Evolutionary conservation across 352 stramenopile genomes (phyloP).

Genomic region (Phytophthora kernoviae): DNA sequence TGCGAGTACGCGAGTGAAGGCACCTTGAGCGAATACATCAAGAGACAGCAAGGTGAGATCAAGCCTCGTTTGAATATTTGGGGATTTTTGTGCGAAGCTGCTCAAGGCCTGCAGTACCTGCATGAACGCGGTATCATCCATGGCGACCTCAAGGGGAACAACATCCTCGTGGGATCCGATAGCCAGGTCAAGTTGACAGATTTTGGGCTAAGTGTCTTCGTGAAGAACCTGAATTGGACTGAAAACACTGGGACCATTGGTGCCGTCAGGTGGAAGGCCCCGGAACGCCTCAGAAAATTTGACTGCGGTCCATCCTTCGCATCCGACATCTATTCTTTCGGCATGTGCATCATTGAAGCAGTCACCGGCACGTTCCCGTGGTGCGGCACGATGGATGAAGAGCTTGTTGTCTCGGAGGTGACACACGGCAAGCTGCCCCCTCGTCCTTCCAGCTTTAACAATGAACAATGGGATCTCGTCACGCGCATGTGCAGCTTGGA

Average conservation of each 20-base stretch:
- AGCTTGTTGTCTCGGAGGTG: constrained; percentile 24
- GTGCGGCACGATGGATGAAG: constrained; percentile 29
- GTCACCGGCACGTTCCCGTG: constrained; percentile 36
- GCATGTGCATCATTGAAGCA: constrained; percentile 44
- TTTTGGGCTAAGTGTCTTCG: constrained; percentile 35
- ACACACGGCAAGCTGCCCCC: constrained; percentile 23
- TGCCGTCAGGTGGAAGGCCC: constrained; percentile 40
- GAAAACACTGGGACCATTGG: constrained; percentile 10
- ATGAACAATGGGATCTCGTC: constrained; percentile 35
- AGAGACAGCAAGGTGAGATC: constrained; percentile 8
- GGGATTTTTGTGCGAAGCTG: constrained; percentile 28
- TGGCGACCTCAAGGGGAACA: constrained; percentile 85
- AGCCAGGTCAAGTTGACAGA: constrained; percentile 38
- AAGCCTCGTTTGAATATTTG: constrained; percentile 22
- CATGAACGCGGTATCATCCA: constrained; percentile 61
- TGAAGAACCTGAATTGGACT: constrained; percentile 25
- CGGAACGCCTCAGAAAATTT: constrained; percentile 28
- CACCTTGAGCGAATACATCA: constrained; percentile 33
- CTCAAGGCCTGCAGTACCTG: constrained; percentile 33
- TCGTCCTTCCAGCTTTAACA: constrained; percentile 16
- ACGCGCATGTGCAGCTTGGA: constrained; percentile 29
- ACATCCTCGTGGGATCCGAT: constrained; percentile 70
- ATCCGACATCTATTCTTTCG: constrained; percentile 47
- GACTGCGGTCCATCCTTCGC: constrained; percentile 27
- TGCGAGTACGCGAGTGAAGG: constrained; percentile 34